Evolutionary conservation across 1,284 basidiomycete genomes (phyloP), one percentile per base, ranked within the genome.

Genomic region (Sphagnurus paluster): DNA sequence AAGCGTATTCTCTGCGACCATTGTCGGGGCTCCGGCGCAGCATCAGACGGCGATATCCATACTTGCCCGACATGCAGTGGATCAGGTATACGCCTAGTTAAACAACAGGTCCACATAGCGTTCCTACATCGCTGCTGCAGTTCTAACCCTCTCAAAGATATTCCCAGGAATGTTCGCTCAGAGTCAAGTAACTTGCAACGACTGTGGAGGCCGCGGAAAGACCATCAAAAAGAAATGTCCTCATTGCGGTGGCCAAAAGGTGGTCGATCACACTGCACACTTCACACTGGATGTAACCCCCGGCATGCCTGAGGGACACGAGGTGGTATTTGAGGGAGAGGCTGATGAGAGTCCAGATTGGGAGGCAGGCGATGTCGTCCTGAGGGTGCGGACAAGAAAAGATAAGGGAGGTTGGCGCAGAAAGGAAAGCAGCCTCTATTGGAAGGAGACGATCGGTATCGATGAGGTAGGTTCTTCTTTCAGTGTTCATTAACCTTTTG

Each of bases 101-200:
- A 92, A 46, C 93, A 96, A 64, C 94, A 94, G 68, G 73, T 71
- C n/a, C n/a, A n/a, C n/a, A 48, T 23, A 43, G 39, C 2, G 14
- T 33, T 2, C 2, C 2, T 19, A 14, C 14, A 7, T 28, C 8
- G 14, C 19, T 23, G 17, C 26, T 39, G 5, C 13, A 36, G 32
- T 37, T 2, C 45, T 39, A n/a, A 39, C 10, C n/a, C 8, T 19
- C 16, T 29, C 4, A 3, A 16, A 96, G 73, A 90, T 98, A 54
- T 93, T 95, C 75, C 93, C 93, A 1, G 93, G 93, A 17, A 95
- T 96, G 93, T 90, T 87, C 59, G 89, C 87, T 0, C 85, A 94
- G 69, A 80, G 85, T 49, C 87, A 93, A 70, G 67, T 78, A 48
- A 79, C 83, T 25, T 91, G 90, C 64, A 80, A 80, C 51, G 83